A percentile compares a stretch with the other conserved stretches of the same genome.
These are phyloP conservation scores for Phytophthora podocarpi DNA, from an alignment of 352 stramenopile genomes.

Conservation along the genomic window DNA sequence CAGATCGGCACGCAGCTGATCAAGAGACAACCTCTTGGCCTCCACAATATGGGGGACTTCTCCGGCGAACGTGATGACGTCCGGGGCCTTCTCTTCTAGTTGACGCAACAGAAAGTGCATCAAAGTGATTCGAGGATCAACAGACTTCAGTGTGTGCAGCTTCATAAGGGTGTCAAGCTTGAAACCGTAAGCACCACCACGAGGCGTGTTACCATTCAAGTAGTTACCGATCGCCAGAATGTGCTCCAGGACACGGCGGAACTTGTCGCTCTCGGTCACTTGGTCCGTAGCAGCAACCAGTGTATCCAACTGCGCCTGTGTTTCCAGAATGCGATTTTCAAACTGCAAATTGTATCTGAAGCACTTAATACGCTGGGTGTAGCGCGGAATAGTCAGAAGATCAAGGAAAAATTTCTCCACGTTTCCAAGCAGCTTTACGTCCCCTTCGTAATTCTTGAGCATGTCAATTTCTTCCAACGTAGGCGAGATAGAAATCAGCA, in stretches of 20 bases:
- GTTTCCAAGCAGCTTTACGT: constrained; percentile 83
- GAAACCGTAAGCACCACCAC: constrained; percentile 91
- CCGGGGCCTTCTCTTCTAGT: constrained; percentile 75
- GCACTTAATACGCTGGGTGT: constrained; percentile 89
- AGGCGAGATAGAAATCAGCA: constrained; percentile 88
- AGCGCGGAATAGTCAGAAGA: constrained; percentile 83
- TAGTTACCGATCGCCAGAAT: constrained; percentile 94
- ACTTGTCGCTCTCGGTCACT: constrained; percentile 80
- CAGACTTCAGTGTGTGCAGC: constrained; percentile 84
- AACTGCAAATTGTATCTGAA: constrained; percentile 89
- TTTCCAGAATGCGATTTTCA: constrained; percentile 83
- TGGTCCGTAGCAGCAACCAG: constrained; percentile 83
- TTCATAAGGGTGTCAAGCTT: constrained; percentile 92
- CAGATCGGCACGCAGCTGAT: constrained; percentile 83
- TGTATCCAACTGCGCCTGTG: constrained; percentile 82
- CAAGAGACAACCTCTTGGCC: constrained; percentile 79
- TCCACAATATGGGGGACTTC: constrained; percentile 82
- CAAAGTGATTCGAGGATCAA: constrained; percentile 79
- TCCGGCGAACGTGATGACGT: constrained; percentile 78
- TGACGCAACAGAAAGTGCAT: constrained; percentile 86
- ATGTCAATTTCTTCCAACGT: constrained; percentile 91
- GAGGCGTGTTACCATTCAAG: constrained; percentile 89
- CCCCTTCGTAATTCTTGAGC: constrained; percentile 92
- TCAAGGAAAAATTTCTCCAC: constrained; percentile 91
- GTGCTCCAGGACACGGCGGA: constrained; percentile 77